These are phyloP conservation scores for Hansenula lynferdii DNA, from an alignment of 1,139 yeast species.

Conservation along the genomic window DNA sequence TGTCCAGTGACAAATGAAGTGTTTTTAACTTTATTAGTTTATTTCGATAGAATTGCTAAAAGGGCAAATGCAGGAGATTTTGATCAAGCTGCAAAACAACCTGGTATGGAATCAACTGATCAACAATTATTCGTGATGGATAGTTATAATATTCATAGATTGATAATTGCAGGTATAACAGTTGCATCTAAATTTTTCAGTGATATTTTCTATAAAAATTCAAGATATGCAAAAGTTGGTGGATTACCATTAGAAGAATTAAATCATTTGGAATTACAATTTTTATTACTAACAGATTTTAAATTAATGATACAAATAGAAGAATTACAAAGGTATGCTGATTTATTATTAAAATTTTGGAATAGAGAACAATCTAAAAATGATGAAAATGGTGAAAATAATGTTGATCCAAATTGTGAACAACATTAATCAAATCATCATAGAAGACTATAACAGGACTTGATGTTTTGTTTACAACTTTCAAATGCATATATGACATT, in stretches of 20 bases:
- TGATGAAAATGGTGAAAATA: constrained; percentile 4
- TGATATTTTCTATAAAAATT: constrained; percentile 93
- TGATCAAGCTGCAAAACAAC: constrained; percentile 12
- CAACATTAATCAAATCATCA: too few species aligned
- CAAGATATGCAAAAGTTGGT: constrained; percentile 96
- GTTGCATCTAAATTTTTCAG: constrained; percentile 94
- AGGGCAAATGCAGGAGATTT: constrained; percentile 60
- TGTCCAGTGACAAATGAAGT: constrained; percentile 99
- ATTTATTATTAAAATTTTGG: constrained; percentile 81
- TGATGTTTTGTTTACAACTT: too few species aligned
- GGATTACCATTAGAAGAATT: constrained; percentile 93
- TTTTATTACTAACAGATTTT: constrained; percentile 78
- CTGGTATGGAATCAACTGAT: constrained; percentile 12
- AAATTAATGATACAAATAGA: constrained; percentile 83
- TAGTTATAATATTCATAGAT: constrained; percentile 89
- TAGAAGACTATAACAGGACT: too few species aligned
- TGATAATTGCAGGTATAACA: constrained; percentile 94
- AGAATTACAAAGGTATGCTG: constrained; percentile 89
- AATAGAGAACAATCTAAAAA: constrained; percentile 43
- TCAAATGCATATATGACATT: too few species aligned
- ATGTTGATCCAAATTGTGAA: too few species aligned
- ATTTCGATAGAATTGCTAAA: constrained; percentile 91
- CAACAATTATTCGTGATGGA: constrained; percentile 88
- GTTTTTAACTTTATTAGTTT: constrained; percentile 80
- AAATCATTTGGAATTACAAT: constrained; percentile 88